Evolutionary conservation across 2,329 filamentous ascomycete genomes (phyloP), one percentile per base, ranked within the genome.

Genomic region (Talaromyces pinophilus): DNA sequence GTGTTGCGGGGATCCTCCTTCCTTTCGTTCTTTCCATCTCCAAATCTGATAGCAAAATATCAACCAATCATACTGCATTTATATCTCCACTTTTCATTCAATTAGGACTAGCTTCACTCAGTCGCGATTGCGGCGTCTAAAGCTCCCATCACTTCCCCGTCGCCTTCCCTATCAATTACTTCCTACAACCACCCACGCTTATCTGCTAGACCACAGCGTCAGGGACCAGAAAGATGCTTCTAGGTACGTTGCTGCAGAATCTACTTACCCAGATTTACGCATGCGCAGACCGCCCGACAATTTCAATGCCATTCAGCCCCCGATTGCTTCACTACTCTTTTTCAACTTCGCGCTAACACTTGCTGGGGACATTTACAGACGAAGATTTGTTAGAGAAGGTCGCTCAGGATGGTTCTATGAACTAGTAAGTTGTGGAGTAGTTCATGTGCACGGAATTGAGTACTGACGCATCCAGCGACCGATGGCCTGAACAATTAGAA

Each of bases 401-500:
- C 70, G 86, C 86, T 73, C 82, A 82, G 73, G 84, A 87, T 75
- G 86, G 86, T 72, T 79, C 82, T 62, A 83, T 88, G 71, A 84
- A 88, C 70, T 79, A 84, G 86, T 88, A 81, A 71, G 84, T 70
- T 30, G 10, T 19, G 54, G 15, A 25, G 2, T 11, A 17, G 7
- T 4, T 2, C 1, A 25, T 22, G 13, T 5, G n/a, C n/a, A 11
- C n/a, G 11, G 13, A 15, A 52, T 19, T 17, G 22, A 60, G 22
- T 65, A 46, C 57, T 61, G 22, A 64, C 68, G 67, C 62, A 54
- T 69, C 72, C 77, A 93, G 91, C 73, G 83, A 86, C 66, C 84
- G 85, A 76, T 94, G 91, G 91, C 88, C 89, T 40, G 80, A 80
- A 66, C 83, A 92, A 71, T 83, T 92, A 59, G 84, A 85, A 71